phyloP scores from a whole-genome alignment of 495 filamentous ascomycete genomes.

The Delitschia confertaspora region DNA sequence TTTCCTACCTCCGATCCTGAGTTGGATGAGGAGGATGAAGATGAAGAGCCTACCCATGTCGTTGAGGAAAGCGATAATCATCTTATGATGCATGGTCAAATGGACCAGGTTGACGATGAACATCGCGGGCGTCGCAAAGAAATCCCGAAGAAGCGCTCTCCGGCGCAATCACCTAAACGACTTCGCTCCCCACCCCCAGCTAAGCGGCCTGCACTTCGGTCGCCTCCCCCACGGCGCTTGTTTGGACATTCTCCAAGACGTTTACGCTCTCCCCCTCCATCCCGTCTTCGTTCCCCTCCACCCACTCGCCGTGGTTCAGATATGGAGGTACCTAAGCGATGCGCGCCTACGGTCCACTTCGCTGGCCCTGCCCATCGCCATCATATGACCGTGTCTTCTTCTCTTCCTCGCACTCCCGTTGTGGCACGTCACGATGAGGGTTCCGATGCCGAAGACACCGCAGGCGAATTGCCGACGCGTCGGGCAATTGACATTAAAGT shows the following conservation, averaged over 20 bases:
- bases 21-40: slow-evolving; percentile 52
- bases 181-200: slow-evolving; percentile 40
- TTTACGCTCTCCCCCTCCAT: slow-evolving; percentile 52
- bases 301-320: slow-evolving; percentile 42
- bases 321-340: slow-evolving; percentile 12
- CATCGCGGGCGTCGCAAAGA: slow-evolving; percentile 33
- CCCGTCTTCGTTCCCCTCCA: slow-evolving; percentile 44
- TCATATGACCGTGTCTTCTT: slow-evolving; percentile 32
- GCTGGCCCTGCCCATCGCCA: slow-evolving; percentile 30
- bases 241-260: slow-evolving; percentile 62
- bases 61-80: slow-evolving; percentile 48
- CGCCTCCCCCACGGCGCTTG: slow-evolving; percentile 57
- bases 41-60: slow-evolving; percentile 25
- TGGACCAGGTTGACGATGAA: slow-evolving; percentile 39
- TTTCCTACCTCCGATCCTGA: slow-evolving; percentile 92
- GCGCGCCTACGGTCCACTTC: slow-evolving; percentile 6
- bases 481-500: slow-evolving; percentile 96
- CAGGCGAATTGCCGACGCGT: slow-evolving; percentile 35
- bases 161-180: slow-evolving; percentile 43
- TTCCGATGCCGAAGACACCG: slow-evolving; percentile 23
- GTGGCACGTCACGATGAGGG: slow-evolving; percentile 10
- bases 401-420: slow-evolving; percentile 31
- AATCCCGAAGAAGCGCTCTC: slow-evolving; percentile 37
- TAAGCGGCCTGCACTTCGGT: slow-evolving; percentile 37
- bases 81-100: slow-evolving; percentile 49